Evolutionary conservation across 371 early-diverging fungal genomes (phyloP).

Genomic region (Mortierella sp.): DNA sequence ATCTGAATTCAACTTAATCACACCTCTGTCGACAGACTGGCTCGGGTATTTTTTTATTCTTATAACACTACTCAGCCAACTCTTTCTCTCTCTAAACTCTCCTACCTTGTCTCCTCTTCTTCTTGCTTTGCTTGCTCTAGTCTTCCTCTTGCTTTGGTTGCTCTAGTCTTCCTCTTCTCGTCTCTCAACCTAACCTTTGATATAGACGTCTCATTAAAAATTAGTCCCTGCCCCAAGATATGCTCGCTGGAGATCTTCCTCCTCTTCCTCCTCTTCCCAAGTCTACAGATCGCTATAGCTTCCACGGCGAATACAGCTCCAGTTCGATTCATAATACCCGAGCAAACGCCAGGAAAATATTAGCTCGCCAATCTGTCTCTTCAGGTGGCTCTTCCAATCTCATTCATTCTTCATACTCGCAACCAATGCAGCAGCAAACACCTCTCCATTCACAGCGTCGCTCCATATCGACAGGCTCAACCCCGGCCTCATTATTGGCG

Average conservation of each 20-base stretch:
- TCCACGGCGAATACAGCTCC: slow-evolving; percentile 18
- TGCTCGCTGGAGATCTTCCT: slow-evolving; percentile 35
- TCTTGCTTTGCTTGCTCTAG: neutral
- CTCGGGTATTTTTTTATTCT: neutral
- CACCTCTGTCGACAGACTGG: neutral
- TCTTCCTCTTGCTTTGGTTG: too few relatives aligned
- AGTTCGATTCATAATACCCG: neutral
- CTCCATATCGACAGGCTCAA: slow-evolving; percentile 24
- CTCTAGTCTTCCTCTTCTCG: too few relatives aligned
- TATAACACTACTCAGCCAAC: neutral
- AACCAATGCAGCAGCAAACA: slow-evolving; percentile 7
- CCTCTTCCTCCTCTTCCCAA: slow-evolving; percentile 3
- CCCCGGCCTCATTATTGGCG: neutral
- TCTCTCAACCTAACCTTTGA: neutral
- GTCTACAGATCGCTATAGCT: slow-evolving; percentile 20
- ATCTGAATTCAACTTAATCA: neutral
- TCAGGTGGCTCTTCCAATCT: neutral
- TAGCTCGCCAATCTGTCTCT: slow-evolving; percentile 14
- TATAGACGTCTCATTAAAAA: neutral
- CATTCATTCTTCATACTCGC: neutral
- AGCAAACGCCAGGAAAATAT: slow-evolving; percentile 4
- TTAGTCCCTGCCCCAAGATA: slow-evolving; percentile 5
- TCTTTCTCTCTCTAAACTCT: neutral
- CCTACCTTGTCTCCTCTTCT: neutral
- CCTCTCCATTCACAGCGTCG: slow-evolving; percentile 17